Percentiles rank a stretch among this genome's conserved stretches.
These are phyloP conservation scores for Cytospora paraplurivora DNA, from an alignment of 2,329 filamentous ascomycete species.

Conservation along the genomic window DNA sequence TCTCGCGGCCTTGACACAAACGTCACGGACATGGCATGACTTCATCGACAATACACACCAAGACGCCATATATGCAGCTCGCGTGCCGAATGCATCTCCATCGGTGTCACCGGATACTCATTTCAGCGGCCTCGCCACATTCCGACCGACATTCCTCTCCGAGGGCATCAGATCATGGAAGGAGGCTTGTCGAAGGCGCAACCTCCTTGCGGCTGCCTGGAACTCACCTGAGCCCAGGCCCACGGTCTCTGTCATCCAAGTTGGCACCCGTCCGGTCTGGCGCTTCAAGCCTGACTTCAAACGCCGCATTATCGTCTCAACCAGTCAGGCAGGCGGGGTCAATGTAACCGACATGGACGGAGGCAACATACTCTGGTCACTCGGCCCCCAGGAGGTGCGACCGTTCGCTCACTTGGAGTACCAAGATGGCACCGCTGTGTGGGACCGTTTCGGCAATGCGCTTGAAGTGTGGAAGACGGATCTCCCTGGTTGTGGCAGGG, in stretches of 20 bases:
- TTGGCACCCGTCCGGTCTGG: slow-evolving; percentile 46
- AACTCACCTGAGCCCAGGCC: slow-evolving; percentile 36
- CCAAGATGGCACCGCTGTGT: slow-evolving; percentile 48
- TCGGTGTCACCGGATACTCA: slow-evolving; percentile 16
- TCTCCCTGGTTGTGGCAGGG: slow-evolving; percentile 38
- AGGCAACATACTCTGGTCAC: slow-evolving; percentile 42
- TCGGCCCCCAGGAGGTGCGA: slow-evolving; percentile 39
- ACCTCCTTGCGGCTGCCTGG: slow-evolving; percentile 44
- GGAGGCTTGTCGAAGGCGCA: slow-evolving; percentile 46
- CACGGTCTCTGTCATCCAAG: slow-evolving; percentile 44
- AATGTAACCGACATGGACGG: slow-evolving; percentile 50
- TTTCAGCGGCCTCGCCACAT: slow-evolving; percentile 31
- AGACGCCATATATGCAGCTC: slow-evolving; percentile 31
- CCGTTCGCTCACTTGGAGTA: slow-evolving; percentile 51
- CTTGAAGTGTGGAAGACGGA: slow-evolving; percentile 49
- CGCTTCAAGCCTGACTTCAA: slow-evolving; percentile 49
- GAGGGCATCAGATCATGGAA: slow-evolving; percentile 44
- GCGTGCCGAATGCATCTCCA: not conserved
- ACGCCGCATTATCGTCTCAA: slow-evolving; percentile 48
- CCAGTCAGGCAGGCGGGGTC: slow-evolving; percentile 47
- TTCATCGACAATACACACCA: slow-evolving; percentile 32
- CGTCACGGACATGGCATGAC: slow-evolving; percentile 30
- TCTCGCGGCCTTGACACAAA: slow-evolving; percentile 27
- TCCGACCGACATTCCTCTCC: slow-evolving; percentile 37
- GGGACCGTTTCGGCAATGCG: slow-evolving; percentile 46